Evolutionary conservation across 1,139 yeast species (phyloP).

Genomic region (Saccharomycopsis hybrid): DNA sequence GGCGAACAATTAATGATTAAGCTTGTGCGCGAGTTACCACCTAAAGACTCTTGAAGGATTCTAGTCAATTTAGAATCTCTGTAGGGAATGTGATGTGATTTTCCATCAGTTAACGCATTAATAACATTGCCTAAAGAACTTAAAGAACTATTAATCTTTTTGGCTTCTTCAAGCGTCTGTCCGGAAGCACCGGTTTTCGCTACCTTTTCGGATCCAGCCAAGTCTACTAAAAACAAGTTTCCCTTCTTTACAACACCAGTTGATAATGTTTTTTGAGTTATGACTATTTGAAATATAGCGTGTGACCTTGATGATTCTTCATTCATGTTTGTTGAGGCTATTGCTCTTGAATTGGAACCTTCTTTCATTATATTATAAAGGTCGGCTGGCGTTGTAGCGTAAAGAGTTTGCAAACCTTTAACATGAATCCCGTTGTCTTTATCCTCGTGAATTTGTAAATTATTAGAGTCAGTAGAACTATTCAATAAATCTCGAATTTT

Average conservation of each 20-base stretch:
- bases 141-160: conserved; percentile 73
- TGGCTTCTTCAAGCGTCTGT: conserved; percentile 73
- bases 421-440: conserved; percentile 63
- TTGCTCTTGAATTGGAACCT: conserved; percentile 52
- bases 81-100: conserved; percentile 64
- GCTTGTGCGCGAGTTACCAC: conserved; percentile 82
- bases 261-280: conserved; percentile 51
- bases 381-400: conserved; percentile 54
- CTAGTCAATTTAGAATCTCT: conserved; percentile 82
- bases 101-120: conserved; percentile 67
- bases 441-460: conserved; percentile 59
- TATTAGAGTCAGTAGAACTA: conserved; percentile 22
- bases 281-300: conserved; percentile 64
- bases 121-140: conserved; percentile 79
- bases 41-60: conserved; percentile 75
- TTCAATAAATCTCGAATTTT: conserved; percentile 57
- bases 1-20: conserved; percentile 78
- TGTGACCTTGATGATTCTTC: conserved; percentile 76
- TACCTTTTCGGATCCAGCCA: conserved; percentile 89
- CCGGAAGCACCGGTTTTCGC: conserved; percentile 77
- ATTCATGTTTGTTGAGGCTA: conserved; percentile 67
- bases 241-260: conserved; percentile 58
- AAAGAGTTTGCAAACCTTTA: conserved; percentile 56
- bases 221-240: conserved; percentile 71
- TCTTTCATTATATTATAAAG: conserved; percentile 47